Percentiles rank a stretch among this genome's conserved stretches.
Evolutionary conservation across 352 stramenopile species (phyloP).

Genomic region (Phytophthora chlamydospora): DNA sequence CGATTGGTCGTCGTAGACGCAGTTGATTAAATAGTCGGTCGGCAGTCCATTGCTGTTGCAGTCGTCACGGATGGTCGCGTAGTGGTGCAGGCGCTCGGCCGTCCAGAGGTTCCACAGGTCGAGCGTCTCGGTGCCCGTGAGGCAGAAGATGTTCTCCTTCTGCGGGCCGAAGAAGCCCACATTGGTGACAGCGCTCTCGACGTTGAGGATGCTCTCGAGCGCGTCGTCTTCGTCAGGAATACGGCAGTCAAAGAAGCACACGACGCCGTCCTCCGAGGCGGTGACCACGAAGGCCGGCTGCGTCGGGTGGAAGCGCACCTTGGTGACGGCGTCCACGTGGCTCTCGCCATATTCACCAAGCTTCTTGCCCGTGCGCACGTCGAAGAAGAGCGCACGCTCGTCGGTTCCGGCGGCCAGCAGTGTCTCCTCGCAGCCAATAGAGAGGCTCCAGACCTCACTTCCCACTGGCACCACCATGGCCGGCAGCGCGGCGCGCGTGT

Average conservation of each 20-base stretch:
- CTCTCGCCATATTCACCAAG: conserved; percentile 88
- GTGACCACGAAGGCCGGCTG: conserved; percentile 83
- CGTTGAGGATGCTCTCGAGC: conserved; percentile 90
- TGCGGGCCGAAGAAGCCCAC: conserved; percentile 89
- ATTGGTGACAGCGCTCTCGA: conserved; percentile 88
- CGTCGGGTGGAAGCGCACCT: conserved; percentile 87
- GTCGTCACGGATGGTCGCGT: conserved; percentile 73
- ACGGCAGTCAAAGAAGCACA: conserved; percentile 90
- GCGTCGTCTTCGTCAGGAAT: conserved; percentile 89
- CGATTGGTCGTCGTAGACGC: conserved; percentile 76
- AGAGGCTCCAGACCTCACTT: conserved; percentile 83
- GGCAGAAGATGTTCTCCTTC: conserved; percentile 82
- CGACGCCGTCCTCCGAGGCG: conserved; percentile 90
- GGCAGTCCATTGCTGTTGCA: conserved; percentile 66
- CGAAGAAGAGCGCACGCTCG: conserved; percentile 83
- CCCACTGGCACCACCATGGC: conserved; percentile 69
- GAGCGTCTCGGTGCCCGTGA: conserved; percentile 89
- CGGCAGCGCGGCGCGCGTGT: conserved; percentile 61
- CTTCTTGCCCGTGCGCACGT: conserved; percentile 71
- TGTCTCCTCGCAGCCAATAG: conserved; percentile 76
- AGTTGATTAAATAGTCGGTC: conserved; percentile 90
- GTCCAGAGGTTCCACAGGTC: conserved; percentile 91
- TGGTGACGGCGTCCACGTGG: conserved; percentile 89
- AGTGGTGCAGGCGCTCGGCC: conserved; percentile 83
- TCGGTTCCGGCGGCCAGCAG: conserved; percentile 77